phyloP scores from a whole-genome alignment of 2,329 filamentous ascomycete species.

The Apiospora arundinis region DNA sequence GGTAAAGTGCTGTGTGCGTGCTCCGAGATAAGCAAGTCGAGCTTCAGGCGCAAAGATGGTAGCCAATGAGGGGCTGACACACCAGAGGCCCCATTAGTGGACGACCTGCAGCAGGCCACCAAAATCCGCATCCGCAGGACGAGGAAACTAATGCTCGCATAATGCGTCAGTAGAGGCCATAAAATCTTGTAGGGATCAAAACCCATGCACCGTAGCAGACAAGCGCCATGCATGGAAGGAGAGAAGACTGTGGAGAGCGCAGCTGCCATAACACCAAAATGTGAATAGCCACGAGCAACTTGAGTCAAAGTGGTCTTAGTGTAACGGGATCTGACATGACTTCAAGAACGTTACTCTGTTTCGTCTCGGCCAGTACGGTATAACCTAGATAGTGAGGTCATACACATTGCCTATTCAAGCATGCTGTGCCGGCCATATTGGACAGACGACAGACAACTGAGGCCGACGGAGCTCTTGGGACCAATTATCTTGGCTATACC shows the following conservation, averaged over 20 bases:
- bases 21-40: conserved; percentile 34
- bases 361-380: conserved; percentile 6
- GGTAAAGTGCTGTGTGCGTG: conserved; percentile 32
- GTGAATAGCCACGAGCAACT: neutral
- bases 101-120: conserved; percentile 37
- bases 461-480: neutral
- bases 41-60: conserved; percentile 37
- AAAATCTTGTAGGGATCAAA: conserved; percentile 10
- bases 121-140: conserved; percentile 27
- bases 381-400: neutral
- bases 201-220: conserved; percentile 9
- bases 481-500: neutral
- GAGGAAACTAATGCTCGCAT: neutral
- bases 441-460: neutral
- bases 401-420: neutral
- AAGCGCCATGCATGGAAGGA: conserved; percentile 22
- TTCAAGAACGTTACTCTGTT: neutral
- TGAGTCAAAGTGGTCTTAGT: neutral
- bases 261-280: neutral
- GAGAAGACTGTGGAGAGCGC: conserved; percentile 11
- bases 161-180: conserved; percentile 11
- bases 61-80: conserved; percentile 42
- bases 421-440: neutral
- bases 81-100: conserved; percentile 33
- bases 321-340: neutral